A percentile compares a stretch with the other conserved stretches of the same genome.
These are phyloP conservation scores for Cutaneotrichosporon sp. DNA, from an alignment of 1,284 basidiomycete genomes.

Conservation along the genomic window DNA sequence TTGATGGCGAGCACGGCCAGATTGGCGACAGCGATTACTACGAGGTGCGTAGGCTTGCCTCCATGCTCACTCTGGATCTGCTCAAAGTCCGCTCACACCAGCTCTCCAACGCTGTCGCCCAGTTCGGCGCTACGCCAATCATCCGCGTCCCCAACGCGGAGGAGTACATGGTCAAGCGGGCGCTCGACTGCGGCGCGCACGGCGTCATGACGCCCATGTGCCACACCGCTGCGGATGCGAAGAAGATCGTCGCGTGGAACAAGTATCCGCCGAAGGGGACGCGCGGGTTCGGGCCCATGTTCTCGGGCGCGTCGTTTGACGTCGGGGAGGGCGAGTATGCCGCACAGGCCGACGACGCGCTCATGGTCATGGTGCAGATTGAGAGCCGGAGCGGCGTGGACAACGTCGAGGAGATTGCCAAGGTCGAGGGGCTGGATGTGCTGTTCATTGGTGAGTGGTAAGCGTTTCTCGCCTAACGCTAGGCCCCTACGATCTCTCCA, in stretches of 20 bases:
- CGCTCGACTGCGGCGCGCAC: constrained; percentile 41
- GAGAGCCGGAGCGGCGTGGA: constrained; percentile 59
- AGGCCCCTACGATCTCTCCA: constrained; percentile 60
- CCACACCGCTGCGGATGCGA: constrained; percentile 24
- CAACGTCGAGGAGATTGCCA: constrained; percentile 60
- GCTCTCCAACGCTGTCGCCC: constrained; percentile 26
- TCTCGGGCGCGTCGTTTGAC: constrained; percentile 17
- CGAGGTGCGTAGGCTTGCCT: constrained; percentile 11
- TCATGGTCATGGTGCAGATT: constrained; percentile 62
- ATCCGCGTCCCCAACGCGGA: constrained; percentile 41
- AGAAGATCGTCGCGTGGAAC: constrained; percentile 17
- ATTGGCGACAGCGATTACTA: constrained; percentile 25
- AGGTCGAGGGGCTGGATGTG: constrained; percentile 60
- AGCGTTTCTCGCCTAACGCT: constrained; percentile 2
- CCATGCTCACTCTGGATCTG: too few species aligned
- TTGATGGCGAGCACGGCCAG: constrained; percentile 30
- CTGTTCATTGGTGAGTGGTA: constrained; percentile 59
- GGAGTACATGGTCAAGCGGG: constrained; percentile 39
- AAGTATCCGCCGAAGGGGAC: constrained; percentile 27
- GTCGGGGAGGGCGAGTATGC: constrained; percentile 53
- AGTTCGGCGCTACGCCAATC: constrained; percentile 30
- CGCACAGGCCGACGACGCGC: constrained; percentile 54
- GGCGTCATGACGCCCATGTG: constrained; percentile 35
- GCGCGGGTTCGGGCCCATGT: constrained; percentile 27
- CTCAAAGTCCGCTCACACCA: background rate